These are phyloP conservation scores for Capsicum pubescens DNA, from an alignment of 257 asterid species.

Conservation along the genomic window DNA sequence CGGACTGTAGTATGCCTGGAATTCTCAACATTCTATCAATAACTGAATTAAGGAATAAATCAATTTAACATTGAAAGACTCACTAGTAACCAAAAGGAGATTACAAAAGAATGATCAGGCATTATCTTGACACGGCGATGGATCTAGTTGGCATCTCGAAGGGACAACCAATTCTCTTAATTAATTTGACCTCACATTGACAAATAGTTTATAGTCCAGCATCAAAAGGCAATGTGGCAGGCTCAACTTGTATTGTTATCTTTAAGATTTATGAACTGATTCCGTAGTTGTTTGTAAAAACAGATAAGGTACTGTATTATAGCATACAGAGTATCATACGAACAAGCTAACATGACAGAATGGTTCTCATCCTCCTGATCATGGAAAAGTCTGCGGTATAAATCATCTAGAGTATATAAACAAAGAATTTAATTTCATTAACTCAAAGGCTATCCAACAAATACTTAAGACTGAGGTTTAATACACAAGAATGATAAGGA, in stretches of 20 bases:
- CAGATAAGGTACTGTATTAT: not conserved
- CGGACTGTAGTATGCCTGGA: slow-evolving; percentile 20
- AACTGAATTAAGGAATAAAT: slow-evolving; percentile 9
- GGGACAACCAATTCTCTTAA: slow-evolving; percentile 4
- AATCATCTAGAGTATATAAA: slow-evolving; percentile 14
- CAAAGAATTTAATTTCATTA: slow-evolving; percentile 5
- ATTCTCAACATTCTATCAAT: not conserved
- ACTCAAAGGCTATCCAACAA: slow-evolving; percentile 15
- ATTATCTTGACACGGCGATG: not conserved
- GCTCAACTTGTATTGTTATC: not conserved
- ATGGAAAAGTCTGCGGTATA: not conserved
- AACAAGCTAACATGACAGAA: not conserved
- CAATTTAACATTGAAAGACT: not conserved
- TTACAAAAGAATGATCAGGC: not conserved
- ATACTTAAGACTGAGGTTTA: not conserved
- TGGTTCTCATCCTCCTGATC: not conserved
- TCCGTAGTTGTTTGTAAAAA: not conserved
- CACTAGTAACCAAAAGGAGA: slow-evolving; percentile 11
- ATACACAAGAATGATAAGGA: not conserved
- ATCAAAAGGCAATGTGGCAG: slow-evolving; percentile 1
- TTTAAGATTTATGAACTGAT: not conserved
- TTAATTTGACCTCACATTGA: not conserved
- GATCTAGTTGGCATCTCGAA: not conserved
- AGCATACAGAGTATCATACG: not conserved
- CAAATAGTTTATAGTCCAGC: not conserved